Evolutionary conservation across 83 land plant species (phyloP), one percentile per base, ranked within the genome.

Genomic region (Diphasiastrum complanatum): DNA sequence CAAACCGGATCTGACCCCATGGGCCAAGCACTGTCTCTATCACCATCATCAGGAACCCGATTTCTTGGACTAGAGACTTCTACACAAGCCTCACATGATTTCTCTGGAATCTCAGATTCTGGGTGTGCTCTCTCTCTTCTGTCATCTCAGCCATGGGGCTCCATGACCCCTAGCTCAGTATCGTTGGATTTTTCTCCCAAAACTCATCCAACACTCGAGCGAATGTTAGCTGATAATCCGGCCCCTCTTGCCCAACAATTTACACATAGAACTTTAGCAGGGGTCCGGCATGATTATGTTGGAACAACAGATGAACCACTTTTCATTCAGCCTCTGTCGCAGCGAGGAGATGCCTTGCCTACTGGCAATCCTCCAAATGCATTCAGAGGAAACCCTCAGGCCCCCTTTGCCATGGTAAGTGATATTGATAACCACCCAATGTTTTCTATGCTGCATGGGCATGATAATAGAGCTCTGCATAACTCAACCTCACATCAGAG

Each of bases 41-140:
- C 65, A 36, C 25, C 65, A 19, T 57, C 61, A 8, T 8, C 53
- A 4, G 65, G 53, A 63, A 53, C n/a, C n/a, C n/a, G 54, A 43
- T 26, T 63, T 1, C 25, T 63, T 32, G 65, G 54, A 4, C 26
- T n/a, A 32, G 63, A 31, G 22, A 29, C 47, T 63, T 36, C 65
- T 47, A 38, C 41, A 51, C 47, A 36, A 28, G 34, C 37, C 53
- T 47, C 19, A 33, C 53, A 24, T 47, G 35, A n/a, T 50, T 51
- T 63, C 23, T 47, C 53, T 1, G 65, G 53, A 29, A 12, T 63
- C 29, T 24, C 47, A 25, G 27, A 63, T 16, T 63, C 65, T 19
- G 33, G 53, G 27, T 40, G 65, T 63, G 65, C 65, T 63, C 65
- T 63, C 65, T 63, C 65, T 63, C 65, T 63, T 63, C 65, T 63